Conservation (phyloP, 1,284 basidiomycete genomes). For the Meira miltonrushii region DNA sequence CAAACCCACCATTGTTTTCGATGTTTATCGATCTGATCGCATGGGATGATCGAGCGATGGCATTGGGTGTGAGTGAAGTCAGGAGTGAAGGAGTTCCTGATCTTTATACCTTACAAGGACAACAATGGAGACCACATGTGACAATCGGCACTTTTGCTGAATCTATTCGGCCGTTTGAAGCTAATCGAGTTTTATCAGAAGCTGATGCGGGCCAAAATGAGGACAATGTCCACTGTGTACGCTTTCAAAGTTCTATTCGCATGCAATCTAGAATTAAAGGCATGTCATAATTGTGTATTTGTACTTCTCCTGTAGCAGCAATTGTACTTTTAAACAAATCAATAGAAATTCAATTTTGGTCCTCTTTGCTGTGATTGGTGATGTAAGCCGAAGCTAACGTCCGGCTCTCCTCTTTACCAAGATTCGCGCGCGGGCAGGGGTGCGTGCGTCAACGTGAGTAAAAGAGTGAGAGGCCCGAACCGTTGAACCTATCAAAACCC, state of each 20-base stretch:
- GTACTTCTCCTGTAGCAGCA: no score
- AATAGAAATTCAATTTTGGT: no score
- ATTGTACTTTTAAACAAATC: no score
- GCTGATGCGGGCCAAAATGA: conserved; percentile 8
- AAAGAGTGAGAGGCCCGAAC: no score
- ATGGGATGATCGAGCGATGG: conserved; percentile 8
- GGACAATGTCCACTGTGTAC: not conserved
- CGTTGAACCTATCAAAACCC: no score
- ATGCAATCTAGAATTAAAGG: conserved; percentile 10
- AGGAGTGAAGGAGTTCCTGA: not conserved
- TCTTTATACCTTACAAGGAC: not conserved
- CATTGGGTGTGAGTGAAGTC: conserved; percentile 4
- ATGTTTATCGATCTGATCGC: conserved; percentile 5
- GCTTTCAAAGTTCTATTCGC: not conserved
- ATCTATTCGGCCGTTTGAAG: conserved; percentile 67
- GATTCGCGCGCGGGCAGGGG: no score
- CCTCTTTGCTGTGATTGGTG: no score
- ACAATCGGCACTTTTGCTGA: conserved; percentile 72
- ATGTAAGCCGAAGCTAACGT: no score
- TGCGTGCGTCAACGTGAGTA: no score
- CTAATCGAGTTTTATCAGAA: conserved; percentile 59
- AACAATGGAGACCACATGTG: conserved; percentile 62
- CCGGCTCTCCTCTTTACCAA: no score
- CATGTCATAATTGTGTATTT: not conserved
- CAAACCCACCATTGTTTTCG: not conserved